Percentiles rank a stretch among this genome's conserved stretches.
Evolutionary conservation across 768 basidiomycete species (phyloP).

Genomic region (Leucosporidium yakuticum): DNA sequence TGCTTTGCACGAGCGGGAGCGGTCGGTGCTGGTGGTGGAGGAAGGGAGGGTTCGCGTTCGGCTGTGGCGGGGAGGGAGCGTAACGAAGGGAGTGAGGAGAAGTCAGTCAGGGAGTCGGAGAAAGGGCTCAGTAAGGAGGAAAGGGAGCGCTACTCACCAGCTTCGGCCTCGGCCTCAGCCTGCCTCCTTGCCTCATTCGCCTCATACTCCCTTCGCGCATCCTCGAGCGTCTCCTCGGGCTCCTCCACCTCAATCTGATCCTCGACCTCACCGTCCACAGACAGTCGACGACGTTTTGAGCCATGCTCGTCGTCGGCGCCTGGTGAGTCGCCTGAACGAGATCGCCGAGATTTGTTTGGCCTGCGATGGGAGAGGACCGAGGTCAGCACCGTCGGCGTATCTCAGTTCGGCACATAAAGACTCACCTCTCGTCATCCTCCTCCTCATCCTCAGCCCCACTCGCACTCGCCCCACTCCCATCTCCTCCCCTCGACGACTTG

Average conservation of each 20-base stretch:
- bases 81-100: background rate
- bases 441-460: constrained; percentile 12
- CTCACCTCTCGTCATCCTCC: constrained; percentile 6
- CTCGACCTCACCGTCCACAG: background rate
- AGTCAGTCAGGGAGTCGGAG: background rate
- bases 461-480: constrained; percentile 10
- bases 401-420: too few relatives aligned
- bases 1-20: constrained; percentile 44
- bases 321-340: background rate
- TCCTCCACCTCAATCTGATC: constrained; percentile 6
- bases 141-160: constrained; percentile 1
- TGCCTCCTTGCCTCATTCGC: constrained; percentile 4
- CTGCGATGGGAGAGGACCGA: background rate
- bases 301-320: too few relatives aligned
- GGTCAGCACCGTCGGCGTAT: too few relatives aligned
- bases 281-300: background rate
- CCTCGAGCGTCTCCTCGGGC: background rate
- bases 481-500: constrained; percentile 37
- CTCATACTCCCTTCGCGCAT: background rate
- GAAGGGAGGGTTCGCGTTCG: constrained; percentile 41
- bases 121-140: too few relatives aligned
- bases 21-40: background rate
- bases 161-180: background rate
- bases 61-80: constrained; percentile 37
- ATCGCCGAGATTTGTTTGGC: background rate